Conservation (phyloP, 73 alveolate species). For the Blepharisma japonicum region DNA sequence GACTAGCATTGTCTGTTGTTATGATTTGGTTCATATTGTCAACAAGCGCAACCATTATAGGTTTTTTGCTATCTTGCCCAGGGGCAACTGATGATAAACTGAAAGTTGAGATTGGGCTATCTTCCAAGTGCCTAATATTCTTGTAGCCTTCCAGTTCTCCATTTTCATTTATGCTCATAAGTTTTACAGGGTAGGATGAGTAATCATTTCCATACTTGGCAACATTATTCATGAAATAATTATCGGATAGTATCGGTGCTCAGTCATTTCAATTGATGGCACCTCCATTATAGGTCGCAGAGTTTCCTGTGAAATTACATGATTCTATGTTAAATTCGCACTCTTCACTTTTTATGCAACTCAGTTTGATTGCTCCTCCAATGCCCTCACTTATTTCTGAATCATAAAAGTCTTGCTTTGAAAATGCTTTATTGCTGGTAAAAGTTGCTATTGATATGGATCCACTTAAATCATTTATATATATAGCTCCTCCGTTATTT, state of each 20-base stretch:
- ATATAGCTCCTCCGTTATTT: too few relatives aligned
- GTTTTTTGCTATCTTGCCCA: neutral
- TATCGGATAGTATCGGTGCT: neutral
- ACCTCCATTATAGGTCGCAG: neutral
- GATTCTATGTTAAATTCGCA: too few relatives aligned
- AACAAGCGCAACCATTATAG: neutral
- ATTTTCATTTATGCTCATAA: neutral
- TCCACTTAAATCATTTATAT: too few relatives aligned
- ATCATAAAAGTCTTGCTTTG: too few relatives aligned
- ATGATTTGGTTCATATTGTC: slow-evolving; percentile 1
- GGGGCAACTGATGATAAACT: neutral
- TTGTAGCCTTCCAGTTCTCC: too few relatives aligned
- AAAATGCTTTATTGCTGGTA: too few relatives aligned
- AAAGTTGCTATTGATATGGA: too few relatives aligned
- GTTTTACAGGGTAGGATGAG: neutral
- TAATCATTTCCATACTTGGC: neutral
- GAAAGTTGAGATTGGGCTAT: too few relatives aligned
- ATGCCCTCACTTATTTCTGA: too few relatives aligned
- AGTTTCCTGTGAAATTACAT: neutral
- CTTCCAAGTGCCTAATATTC: too few relatives aligned
- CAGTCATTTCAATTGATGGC: neutral
- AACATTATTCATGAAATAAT: neutral
- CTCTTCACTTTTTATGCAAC: too few relatives aligned
- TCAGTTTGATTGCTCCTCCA: too few relatives aligned
- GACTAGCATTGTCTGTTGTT: neutral